phyloP scores from a whole-genome alignment of 306 rosid species.

The Neltuma alba region DNA sequence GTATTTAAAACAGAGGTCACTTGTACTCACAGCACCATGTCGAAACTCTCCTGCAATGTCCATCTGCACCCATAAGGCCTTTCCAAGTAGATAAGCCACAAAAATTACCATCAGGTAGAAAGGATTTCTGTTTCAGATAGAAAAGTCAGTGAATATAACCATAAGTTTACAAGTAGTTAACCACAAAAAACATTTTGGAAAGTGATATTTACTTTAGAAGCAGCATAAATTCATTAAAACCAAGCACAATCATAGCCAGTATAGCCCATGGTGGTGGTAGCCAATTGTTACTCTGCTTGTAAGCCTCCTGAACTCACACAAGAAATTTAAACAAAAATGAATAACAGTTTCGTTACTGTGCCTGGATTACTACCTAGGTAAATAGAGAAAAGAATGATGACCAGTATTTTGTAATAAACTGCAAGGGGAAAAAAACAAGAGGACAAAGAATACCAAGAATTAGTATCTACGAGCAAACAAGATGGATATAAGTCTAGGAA shows the following conservation, averaged over 20 bases:
- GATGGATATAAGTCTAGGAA: slow-evolving; percentile 13
- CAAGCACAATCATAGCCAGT: slow-evolving; percentile 71
- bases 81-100: slow-evolving; percentile 61
- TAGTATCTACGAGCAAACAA: neutral
- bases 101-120: slow-evolving; percentile 61
- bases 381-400: slow-evolving; percentile 10
- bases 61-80: slow-evolving; percentile 86
- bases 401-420: too few relatives aligned
- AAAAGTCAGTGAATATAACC: slow-evolving; percentile 29
- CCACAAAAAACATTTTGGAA: neutral
- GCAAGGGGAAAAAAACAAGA: too few relatives aligned
- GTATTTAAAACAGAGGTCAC: neutral
- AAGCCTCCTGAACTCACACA: slow-evolving; percentile 72
- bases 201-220: slow-evolving; percentile 68
- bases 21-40: slow-evolving; percentile 72
- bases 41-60: slow-evolving; percentile 68
- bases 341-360: slow-evolving; percentile 18
- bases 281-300: slow-evolving; percentile 80
- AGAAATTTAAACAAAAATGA: neutral
- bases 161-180: slow-evolving; percentile 5
- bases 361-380: neutral
- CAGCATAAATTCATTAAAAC: slow-evolving; percentile 80
- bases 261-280: slow-evolving; percentile 96
- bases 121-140: slow-evolving; percentile 74
- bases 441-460: too few relatives aligned